phyloP scores from a whole-genome alignment of 75 land plant species.

The Isoetes taiwanensis region DNA sequence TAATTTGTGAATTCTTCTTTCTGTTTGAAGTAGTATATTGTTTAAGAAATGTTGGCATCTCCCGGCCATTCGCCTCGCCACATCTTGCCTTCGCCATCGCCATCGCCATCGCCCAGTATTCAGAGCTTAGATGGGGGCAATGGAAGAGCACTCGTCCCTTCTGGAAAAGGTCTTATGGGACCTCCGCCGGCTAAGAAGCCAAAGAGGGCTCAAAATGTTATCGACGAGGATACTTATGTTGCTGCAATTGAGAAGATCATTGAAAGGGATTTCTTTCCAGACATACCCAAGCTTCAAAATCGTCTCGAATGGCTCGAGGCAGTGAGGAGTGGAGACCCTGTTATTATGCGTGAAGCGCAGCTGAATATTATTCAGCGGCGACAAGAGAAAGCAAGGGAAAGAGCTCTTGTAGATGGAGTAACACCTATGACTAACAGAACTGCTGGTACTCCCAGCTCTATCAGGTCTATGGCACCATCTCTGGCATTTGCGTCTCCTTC shows the following conservation, averaged over 20 bases:
- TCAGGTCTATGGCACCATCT: constrained; percentile 10
- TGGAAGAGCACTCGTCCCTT: constrained; percentile 6
- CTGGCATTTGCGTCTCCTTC: constrained; percentile 14
- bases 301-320: constrained; percentile 95
- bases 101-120: constrained; percentile 23
- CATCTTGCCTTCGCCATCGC: constrained; percentile 36
- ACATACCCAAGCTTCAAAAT: constrained; percentile 85
- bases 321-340: constrained; percentile 62
- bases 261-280: constrained; percentile 93
- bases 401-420: constrained; percentile 10
- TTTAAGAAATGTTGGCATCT: constrained; percentile 46
- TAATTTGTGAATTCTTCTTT: too few species aligned
- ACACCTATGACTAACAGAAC: constrained; percentile 13
- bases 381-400: constrained; percentile 14
- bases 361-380: constrained; percentile 77
- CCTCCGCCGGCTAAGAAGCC: constrained; percentile 23
- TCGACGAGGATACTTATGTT: constrained; percentile 84
- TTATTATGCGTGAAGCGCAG: constrained; percentile 78
- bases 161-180: constrained; percentile 6
- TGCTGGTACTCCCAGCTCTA: constrained; percentile 25
- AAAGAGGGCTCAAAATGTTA: constrained; percentile 13
- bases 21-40: too few species aligned
- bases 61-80: constrained; percentile 94
- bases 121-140: constrained; percentile 13
- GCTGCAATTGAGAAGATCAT: constrained; percentile 87